A percentile compares a stretch with the other conserved stretches of the same genome.
Conservation (phyloP, 176 grass and related monocot genomes). For the Carex cristatella region DNA sequence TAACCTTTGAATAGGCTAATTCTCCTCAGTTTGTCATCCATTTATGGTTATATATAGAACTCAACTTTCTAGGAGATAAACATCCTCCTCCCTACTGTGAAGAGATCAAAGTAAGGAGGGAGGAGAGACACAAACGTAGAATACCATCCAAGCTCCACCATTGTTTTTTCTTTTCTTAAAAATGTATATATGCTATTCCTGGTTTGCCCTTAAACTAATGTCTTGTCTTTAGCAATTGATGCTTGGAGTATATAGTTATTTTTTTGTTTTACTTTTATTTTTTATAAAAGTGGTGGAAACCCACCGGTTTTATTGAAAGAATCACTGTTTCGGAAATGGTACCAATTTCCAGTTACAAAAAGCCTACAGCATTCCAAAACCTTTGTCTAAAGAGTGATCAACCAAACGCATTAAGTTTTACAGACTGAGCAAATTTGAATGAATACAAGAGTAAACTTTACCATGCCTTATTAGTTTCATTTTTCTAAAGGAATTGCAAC, state of each 20-base stretch:
- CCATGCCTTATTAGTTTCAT: background rate
- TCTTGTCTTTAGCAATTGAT: background rate
- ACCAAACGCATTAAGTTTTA: too few species aligned
- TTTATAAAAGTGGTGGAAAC: too few species aligned
- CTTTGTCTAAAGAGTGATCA: too few species aligned
- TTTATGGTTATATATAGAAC: background rate
- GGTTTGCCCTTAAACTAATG: background rate
- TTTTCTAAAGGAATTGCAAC: background rate
- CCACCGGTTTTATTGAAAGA: too few species aligned
- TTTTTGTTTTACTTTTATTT: too few species aligned
- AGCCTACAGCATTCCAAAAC: too few species aligned
- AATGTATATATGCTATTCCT: background rate
- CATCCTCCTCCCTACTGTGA: background rate
- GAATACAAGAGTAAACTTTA: too few species aligned
- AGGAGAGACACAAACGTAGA: background rate
- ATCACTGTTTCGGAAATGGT: too few species aligned
- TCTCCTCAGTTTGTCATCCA: background rate
- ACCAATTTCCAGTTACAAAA: too few species aligned
- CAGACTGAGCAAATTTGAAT: too few species aligned
- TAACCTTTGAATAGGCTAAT: background rate
- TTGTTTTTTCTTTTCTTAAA: background rate
- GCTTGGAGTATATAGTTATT: too few species aligned
- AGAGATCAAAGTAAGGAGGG: background rate
- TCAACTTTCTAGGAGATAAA: background rate
- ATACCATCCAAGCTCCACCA: too few species aligned